A percentile compares a stretch with the other conserved stretches of the same genome.
Evolutionary conservation across 2,329 filamentous ascomycete species (phyloP).

Genomic region (Pseudocercospora macadamiae): DNA sequence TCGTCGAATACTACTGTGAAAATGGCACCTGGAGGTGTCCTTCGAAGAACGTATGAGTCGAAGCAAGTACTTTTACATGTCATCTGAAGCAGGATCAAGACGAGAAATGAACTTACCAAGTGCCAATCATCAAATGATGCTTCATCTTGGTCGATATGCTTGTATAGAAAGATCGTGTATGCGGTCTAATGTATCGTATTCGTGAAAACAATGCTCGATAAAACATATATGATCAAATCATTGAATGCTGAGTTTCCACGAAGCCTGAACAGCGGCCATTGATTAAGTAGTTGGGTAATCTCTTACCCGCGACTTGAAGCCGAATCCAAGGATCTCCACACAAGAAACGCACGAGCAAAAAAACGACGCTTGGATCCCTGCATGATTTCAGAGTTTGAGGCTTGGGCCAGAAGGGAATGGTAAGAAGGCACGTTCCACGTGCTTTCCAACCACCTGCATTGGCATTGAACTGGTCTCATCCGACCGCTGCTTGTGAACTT

Average conservation of each 20-base stretch:
- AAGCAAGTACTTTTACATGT: background rate
- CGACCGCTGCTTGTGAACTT: background rate
- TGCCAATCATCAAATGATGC: conserved; percentile 90
- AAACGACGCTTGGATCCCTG: background rate
- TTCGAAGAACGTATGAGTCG: conserved; percentile 15
- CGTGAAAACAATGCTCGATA: background rate
- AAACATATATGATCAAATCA: background rate
- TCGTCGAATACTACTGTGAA: conserved; percentile 89
- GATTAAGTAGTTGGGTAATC: conserved; percentile 18
- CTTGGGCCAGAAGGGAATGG: conserved; percentile 2
- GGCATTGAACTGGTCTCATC: background rate
- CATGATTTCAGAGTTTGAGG: background rate
- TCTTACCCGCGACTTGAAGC: conserved; percentile 21
- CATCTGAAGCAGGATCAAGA: background rate
- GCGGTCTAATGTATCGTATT: background rate
- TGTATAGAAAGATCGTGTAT: conserved; percentile 6
- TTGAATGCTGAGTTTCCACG: background rate
- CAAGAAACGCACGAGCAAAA: background rate
- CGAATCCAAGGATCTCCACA: conserved; percentile 4
- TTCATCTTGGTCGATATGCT: conserved; percentile 60
- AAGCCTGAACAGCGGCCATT: no score
- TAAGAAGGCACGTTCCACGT: background rate
- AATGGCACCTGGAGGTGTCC: conserved; percentile 80
- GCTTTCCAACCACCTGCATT: conserved; percentile 2
- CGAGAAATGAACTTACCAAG: conserved; percentile 71